These are phyloP conservation scores for Picea mariana DNA, from an alignment of 83 land plant genomes.

Conservation along the genomic window DNA sequence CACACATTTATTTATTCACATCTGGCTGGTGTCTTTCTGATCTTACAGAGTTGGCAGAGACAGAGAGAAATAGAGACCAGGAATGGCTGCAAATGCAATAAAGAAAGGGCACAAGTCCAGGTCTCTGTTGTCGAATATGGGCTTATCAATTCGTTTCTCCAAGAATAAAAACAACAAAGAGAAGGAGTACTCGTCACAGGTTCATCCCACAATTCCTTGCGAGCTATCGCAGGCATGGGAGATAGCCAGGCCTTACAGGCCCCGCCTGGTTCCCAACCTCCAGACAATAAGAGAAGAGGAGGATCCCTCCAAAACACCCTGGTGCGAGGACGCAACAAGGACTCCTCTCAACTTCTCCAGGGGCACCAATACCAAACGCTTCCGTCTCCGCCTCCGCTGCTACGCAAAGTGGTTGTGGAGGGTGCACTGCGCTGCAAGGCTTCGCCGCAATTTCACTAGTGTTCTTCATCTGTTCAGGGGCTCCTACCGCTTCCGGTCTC, in stretches of 20 bases:
- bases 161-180: not conserved
- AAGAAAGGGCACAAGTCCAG: too few species aligned
- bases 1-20: too few species aligned
- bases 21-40: too few species aligned
- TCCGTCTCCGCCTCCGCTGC: not conserved
- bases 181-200: not conserved
- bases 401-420: not conserved
- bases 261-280: not conserved
- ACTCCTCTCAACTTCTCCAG: not conserved
- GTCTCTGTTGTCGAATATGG: too few species aligned
- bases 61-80: too few species aligned
- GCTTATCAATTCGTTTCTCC: too few species aligned
- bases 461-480: not conserved
- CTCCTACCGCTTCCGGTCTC: too few species aligned
- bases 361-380: not conserved
- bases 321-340: not conserved
- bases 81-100: too few species aligned
- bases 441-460: not conserved
- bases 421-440: not conserved
- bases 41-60: too few species aligned
- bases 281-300: not conserved
- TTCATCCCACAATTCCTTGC: not conserved
- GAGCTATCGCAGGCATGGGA: not conserved
- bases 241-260: slow-evolving; percentile 6
- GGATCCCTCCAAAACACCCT: not conserved